phyloP scores from a whole-genome alignment of 2,329 filamentous ascomycete genomes.

The Cadophora sp. region DNA sequence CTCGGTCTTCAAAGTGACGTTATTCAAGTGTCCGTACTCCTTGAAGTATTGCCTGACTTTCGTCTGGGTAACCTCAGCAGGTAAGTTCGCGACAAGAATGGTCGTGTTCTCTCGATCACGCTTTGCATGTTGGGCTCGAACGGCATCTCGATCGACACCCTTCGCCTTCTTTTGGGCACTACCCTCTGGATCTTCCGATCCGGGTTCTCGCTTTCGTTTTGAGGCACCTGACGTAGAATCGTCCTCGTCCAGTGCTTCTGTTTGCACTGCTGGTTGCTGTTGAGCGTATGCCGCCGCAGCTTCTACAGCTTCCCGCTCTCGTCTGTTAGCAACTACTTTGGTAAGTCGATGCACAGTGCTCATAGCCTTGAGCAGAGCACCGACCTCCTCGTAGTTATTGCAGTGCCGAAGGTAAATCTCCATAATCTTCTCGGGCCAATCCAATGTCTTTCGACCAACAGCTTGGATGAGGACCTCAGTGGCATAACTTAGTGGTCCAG shows the following conservation, averaged over 20 bases:
- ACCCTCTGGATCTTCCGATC: conserved; percentile 56
- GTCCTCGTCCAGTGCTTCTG: conserved; percentile 39
- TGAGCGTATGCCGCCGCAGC: conserved; percentile 60
- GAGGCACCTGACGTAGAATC: conserved; percentile 39
- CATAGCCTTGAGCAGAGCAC: conserved; percentile 75
- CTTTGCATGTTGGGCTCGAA: conserved; percentile 57
- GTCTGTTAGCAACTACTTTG: conserved; percentile 67
- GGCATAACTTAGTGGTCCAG: conserved; percentile 68
- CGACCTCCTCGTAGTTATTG: conserved; percentile 85
- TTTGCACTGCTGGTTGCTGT: conserved; percentile 42
- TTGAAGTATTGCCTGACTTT: conserved; percentile 89
- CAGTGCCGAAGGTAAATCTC: conserved; percentile 81
- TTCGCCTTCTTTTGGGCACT: conserved; percentile 71
- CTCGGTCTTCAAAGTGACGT: conserved; percentile 72
- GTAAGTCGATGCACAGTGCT: conserved; percentile 74
- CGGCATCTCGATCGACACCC: conserved; percentile 44
- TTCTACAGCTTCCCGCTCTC: conserved; percentile 68
- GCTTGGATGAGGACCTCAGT: conserved; percentile 80
- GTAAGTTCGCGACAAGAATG: conserved; percentile 80
- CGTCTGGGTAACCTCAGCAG: conserved; percentile 70
- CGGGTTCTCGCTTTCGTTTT: conserved; percentile 79
- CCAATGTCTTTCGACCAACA: conserved; percentile 64
- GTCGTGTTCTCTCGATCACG: conserved; percentile 92
- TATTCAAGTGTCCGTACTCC: conserved; percentile 85
- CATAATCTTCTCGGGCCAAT: conserved; percentile 79